phyloP scores from a whole-genome alignment of 495 filamentous ascomycete species.

The Pyronema domesticum region DNA sequence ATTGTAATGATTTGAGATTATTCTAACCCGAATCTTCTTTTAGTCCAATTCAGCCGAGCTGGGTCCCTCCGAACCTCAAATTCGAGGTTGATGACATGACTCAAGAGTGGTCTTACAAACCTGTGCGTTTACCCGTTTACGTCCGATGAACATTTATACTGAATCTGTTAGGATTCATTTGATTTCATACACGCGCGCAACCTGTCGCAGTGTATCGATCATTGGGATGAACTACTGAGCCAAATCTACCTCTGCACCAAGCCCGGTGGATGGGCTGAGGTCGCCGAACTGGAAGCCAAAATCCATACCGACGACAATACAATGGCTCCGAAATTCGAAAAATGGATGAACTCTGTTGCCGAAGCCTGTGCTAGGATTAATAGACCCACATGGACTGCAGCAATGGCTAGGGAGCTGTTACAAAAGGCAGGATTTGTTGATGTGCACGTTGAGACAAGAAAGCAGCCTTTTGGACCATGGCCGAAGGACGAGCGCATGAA shows the following conservation, averaged over 20 bases:
- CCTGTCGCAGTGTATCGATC: constrained; percentile 36
- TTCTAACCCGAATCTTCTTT: too few species aligned
- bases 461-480: not conserved
- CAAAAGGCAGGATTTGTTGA: not conserved
- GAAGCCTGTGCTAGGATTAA: not conserved
- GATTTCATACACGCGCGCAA: constrained; percentile 49
- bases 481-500: not conserved
- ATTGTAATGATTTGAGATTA: not conserved
- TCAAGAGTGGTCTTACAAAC: too few species aligned
- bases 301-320: not conserved
- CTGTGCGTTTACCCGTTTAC: too few species aligned
- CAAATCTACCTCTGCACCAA: constrained; percentile 18
- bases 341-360: not conserved
- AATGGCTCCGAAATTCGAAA: not conserved
- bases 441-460: not conserved
- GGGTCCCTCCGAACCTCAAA: not conserved
- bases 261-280: constrained; percentile 15
- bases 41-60: not conserved
- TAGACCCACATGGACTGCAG: not conserved
- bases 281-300: constrained; percentile 12
- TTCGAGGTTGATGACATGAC: not conserved
- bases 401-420: not conserved
- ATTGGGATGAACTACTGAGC: constrained; percentile 33
- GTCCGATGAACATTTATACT: not conserved
- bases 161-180: constrained; percentile 26